Conservation (phyloP, 164 flowering plant genomes). For the Protea cynaroides region DNA sequence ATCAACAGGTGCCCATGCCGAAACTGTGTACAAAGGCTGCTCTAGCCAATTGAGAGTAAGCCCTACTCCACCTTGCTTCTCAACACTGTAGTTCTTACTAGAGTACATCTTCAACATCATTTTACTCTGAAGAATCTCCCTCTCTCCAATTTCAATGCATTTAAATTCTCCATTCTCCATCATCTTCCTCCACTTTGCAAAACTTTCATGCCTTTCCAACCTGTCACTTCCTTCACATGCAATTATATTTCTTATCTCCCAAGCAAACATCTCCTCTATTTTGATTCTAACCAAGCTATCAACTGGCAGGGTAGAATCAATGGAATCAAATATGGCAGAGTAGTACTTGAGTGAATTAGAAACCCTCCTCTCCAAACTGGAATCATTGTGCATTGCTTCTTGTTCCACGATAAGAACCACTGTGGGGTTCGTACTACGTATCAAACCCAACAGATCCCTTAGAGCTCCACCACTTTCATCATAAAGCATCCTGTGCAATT, state of each 20-base stretch:
- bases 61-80: slow-evolving; percentile 40
- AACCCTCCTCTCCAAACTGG: slow-evolving; percentile 50
- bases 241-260: slow-evolving; percentile 72
- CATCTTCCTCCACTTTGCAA: slow-evolving; percentile 54
- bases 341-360: slow-evolving; percentile 67
- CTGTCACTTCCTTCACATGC: slow-evolving; percentile 86
- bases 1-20: slow-evolving; percentile 74
- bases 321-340: slow-evolving; percentile 72
- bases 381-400: slow-evolving; percentile 62
- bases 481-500: slow-evolving; percentile 79
- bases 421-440: slow-evolving; percentile 67
- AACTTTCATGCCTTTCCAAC: slow-evolving; percentile 69
- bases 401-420: slow-evolving; percentile 74
- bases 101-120: slow-evolving; percentile 84
- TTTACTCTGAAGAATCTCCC: slow-evolving; percentile 63
- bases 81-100: slow-evolving; percentile 33
- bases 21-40: slow-evolving; percentile 82
- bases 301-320: slow-evolving; percentile 45
- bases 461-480: slow-evolving; percentile 54
- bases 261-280: slow-evolving; percentile 76
- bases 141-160: slow-evolving; percentile 38
- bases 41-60: slow-evolving; percentile 70
- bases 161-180: slow-evolving; percentile 69
- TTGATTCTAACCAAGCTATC: slow-evolving; percentile 60
- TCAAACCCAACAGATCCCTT: slow-evolving; percentile 67